Percentiles rank a stretch among this genome's conserved stretches.
These are phyloP conservation scores for Penicillium sp. DNA, from an alignment of 2,329 filamentous ascomycete species.

Conservation along the genomic window DNA sequence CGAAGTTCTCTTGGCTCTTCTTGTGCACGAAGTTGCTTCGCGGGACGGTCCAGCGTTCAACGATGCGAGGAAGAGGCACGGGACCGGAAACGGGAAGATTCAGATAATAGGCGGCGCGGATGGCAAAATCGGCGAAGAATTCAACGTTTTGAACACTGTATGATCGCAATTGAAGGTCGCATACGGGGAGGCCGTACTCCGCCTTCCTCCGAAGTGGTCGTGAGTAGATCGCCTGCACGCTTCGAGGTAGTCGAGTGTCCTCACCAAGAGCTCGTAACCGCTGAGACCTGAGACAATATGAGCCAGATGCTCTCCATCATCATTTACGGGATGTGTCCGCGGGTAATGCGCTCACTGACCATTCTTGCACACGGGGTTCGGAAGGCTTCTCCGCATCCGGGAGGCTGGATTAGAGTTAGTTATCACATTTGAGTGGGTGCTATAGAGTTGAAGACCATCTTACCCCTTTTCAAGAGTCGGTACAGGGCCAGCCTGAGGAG, in stretches of 20 bases:
- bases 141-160: constrained; percentile 88
- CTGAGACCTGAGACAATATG: constrained; percentile 30
- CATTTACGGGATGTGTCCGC: background rate
- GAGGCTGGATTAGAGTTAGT: constrained; percentile 14
- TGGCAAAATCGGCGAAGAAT: constrained; percentile 90
- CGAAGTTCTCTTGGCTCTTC: constrained; percentile 97
- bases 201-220: constrained; percentile 74
- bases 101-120: constrained; percentile 92
- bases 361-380: constrained; percentile 27
- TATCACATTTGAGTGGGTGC: background rate
- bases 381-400: constrained; percentile 10
- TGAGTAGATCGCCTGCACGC: constrained; percentile 82
- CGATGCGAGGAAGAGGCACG: constrained; percentile 78
- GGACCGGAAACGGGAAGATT: constrained; percentile 82
- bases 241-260: constrained; percentile 65
- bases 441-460: background rate
- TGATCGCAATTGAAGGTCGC: constrained; percentile 88
- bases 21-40: constrained; percentile 90
- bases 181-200: constrained; percentile 75
- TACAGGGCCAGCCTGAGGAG: constrained; percentile 6
- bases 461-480: constrained; percentile 10
- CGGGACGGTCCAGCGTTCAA: constrained; percentile 92
- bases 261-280: constrained; percentile 34
- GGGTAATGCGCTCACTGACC: constrained; percentile 21
- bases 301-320: constrained; percentile 1